These are phyloP conservation scores for Liriodendron chinense DNA, from an alignment of 164 flowering plant genomes.

Conservation along the genomic window DNA sequence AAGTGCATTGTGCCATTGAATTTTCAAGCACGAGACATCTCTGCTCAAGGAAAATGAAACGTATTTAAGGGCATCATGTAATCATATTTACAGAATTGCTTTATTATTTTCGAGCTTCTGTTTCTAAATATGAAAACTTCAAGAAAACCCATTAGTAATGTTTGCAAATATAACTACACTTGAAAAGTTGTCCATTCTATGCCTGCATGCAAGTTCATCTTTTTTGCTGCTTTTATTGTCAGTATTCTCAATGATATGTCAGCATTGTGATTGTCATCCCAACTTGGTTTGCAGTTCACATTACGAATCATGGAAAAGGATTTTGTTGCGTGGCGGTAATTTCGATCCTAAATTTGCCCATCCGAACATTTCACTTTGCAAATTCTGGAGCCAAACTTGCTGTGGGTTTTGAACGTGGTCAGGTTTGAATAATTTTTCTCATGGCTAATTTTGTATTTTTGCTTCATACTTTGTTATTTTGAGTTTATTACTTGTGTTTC, in stretches of 20 bases:
- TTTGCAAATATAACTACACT: not conserved
- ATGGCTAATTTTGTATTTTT: slow-evolving; percentile 3
- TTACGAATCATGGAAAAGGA: slow-evolving; percentile 35
- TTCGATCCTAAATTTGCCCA: slow-evolving; percentile 56
- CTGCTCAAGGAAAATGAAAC: no score
- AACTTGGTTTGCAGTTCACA: slow-evolving; percentile 34
- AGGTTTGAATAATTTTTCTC: slow-evolving; percentile 40
- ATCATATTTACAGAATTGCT: no score
- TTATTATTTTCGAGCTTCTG: no score
- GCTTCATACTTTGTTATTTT: not conserved
- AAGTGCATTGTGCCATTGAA: no score
- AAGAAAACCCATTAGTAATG: no score
- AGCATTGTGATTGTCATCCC: not conserved
- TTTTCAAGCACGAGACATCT: no score
- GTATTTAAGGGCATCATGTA: no score
- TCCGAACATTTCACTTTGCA: slow-evolving; percentile 42
- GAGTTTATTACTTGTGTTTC: not conserved
- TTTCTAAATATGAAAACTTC: no score
- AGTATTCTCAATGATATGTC: slow-evolving; percentile 1
- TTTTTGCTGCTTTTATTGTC: not conserved
- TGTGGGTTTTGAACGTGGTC: slow-evolving; percentile 74
- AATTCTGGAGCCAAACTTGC: slow-evolving; percentile 62
- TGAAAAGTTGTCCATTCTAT: not conserved
- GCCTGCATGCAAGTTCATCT: not conserved
- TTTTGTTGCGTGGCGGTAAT: slow-evolving; percentile 49